Conservation (phyloP, 83 land plant genomes). For the Isoetes engelmannii region DNA sequence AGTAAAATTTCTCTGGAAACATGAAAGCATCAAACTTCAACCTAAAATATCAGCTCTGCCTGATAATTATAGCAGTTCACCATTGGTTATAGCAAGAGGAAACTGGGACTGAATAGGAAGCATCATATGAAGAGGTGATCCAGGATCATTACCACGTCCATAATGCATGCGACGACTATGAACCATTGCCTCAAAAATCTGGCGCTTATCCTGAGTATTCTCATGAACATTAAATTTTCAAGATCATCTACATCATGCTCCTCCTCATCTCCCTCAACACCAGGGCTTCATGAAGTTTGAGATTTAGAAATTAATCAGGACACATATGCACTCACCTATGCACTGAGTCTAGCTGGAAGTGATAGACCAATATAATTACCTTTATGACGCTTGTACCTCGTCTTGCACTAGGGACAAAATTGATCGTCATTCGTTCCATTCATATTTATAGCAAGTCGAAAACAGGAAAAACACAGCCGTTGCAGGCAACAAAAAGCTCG, state of each 20-base stretch:
- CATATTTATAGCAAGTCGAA: conserved; percentile 76
- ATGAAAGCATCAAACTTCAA: no score
- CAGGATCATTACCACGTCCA: conserved; percentile 15
- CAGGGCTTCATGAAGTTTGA: conserved; percentile 38
- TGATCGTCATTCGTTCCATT: conserved; percentile 64
- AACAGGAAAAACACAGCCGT: conserved; percentile 76
- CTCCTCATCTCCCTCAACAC: conserved; percentile 77
- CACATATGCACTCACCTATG: no score
- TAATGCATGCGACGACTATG: conserved; percentile 42
- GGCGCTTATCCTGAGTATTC: conserved; percentile 33
- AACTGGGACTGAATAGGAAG: conserved; percentile 35
- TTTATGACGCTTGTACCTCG: conserved; percentile 63
- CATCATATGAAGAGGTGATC: conserved; percentile 28
- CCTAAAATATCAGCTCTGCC: no score
- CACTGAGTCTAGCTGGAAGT: neutral
- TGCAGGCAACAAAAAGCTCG: conserved; percentile 76
- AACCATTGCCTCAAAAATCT: conserved; percentile 16
- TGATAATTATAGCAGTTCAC: neutral
- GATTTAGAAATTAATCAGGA: neutral
- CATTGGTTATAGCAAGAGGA: conserved; percentile 25
- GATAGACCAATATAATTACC: conserved; percentile 21
- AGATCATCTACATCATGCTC: conserved; percentile 68
- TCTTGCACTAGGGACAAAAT: conserved; percentile 78
- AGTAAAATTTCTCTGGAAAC: no score
- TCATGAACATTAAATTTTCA: conserved; percentile 46